Evolutionary conservation across 2,329 filamentous ascomycete species (phyloP).

Genomic region (Nothomitra cinnamomea): DNA sequence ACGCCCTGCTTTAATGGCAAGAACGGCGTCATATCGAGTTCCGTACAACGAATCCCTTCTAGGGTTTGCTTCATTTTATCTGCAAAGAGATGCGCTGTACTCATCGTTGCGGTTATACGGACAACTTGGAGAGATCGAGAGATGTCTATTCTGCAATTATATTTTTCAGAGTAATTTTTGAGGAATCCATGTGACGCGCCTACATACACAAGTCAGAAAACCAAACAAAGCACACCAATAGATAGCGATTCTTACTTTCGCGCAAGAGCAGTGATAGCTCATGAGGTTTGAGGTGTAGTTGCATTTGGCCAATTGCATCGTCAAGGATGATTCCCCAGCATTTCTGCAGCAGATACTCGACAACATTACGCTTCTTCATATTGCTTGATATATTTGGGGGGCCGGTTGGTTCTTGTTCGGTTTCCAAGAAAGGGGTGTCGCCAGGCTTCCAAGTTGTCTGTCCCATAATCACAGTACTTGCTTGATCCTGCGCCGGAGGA

Average conservation of each 20-base stretch:
- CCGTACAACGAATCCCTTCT: not conserved
- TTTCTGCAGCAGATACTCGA: not conserved
- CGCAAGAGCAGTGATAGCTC: constrained; percentile 1
- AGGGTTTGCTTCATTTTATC: not conserved
- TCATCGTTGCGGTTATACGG: not conserved
- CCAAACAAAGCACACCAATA: not conserved
- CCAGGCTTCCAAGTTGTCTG: not conserved
- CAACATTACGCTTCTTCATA: not conserved
- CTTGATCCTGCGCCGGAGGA: not conserved
- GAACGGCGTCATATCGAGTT: constrained; percentile 2
- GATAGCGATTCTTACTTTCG: not conserved
- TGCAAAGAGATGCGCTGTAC: not conserved
- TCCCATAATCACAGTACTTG: not conserved
- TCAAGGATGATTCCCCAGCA: not conserved
- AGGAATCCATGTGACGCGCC: not conserved
- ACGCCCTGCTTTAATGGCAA: not conserved
- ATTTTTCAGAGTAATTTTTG: not conserved
- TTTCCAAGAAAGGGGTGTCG: not conserved
- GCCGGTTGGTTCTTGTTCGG: not conserved
- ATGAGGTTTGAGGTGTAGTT: not conserved
- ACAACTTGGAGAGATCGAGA: constrained; percentile 1
- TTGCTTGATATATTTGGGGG: not conserved
- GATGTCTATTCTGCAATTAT: not conserved
- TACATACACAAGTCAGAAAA: not conserved
- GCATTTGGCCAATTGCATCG: not conserved